A percentile compares a stretch with the other conserved stretches of the same genome.
Conservation (phyloP, 1,139 yeast species). For the Candida frijolesensis region DNA sequence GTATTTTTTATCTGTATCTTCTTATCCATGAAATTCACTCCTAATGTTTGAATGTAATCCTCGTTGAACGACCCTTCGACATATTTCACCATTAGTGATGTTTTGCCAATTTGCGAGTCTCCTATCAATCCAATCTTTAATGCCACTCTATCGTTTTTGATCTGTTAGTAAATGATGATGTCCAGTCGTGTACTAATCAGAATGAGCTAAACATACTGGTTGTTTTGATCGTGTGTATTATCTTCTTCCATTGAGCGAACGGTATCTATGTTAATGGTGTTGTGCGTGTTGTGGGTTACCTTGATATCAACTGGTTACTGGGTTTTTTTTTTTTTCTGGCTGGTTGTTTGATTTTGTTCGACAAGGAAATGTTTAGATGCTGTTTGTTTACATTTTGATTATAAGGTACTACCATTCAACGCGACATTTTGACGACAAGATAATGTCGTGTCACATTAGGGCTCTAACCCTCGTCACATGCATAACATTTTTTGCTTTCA, state of each 20-base stretch:
- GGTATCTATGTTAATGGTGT: neutral
- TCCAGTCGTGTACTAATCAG: too few relatives aligned
- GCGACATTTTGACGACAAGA: constrained; percentile 6
- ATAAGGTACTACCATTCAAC: constrained; percentile 1
- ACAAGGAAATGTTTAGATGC: neutral
- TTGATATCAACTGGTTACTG: neutral
- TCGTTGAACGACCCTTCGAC: constrained; percentile 94
- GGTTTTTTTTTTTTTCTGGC: constrained; percentile 1
- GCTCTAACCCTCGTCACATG: constrained; percentile 8
- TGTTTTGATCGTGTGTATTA: constrained; percentile 25
- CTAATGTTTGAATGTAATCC: constrained; percentile 89
- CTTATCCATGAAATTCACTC: constrained; percentile 95
- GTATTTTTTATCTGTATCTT: constrained; percentile 85
- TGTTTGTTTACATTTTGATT: constrained; percentile 13
- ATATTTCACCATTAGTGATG: constrained; percentile 94
- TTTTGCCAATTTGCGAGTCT: constrained; percentile 97
- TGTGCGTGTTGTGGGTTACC: neutral
- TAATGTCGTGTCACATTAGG: constrained; percentile 3
- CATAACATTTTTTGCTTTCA: neutral
- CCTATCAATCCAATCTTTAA: constrained; percentile 93
- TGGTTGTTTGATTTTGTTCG: constrained; percentile 4
- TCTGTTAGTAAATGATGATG: neutral
- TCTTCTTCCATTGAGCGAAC: constrained; percentile 10
- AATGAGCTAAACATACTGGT: constrained; percentile 34
- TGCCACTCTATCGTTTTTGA: constrained; percentile 52